Evolutionary conservation across 2,329 filamentous ascomycete species (phyloP), one percentile per base, ranked within the genome.

Genomic region (Epicoccum sorghinum): DNA sequence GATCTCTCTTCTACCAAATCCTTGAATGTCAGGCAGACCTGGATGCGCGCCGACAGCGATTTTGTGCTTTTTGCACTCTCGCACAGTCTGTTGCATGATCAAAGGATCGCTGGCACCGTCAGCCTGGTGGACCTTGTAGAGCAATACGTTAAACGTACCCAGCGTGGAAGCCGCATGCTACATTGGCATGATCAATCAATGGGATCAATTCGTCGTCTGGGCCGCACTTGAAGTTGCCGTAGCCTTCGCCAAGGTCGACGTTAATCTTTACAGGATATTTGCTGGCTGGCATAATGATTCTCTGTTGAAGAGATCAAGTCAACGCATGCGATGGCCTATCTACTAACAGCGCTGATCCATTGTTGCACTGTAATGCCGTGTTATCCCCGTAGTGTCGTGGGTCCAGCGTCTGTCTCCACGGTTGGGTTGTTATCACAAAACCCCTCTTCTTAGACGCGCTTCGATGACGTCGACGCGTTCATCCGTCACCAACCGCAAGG

Each of bases 1-100:
- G 69, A 89, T 87, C 57, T 84, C 81, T 14, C 86, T 79, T 2
- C 86, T 77, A 2, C 86, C 86, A 61, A 89, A 89, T 7, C 86
- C 86, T 71, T 85, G 80, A 22, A 87, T 77, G 66, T 89, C 86
- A n/a, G 83, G 85, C 0, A 88, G 75, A 1, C 85, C 85, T 0
- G 86, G 86, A 61, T 89, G 86, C 0, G 86, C 86, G 7, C 86
- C 86, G 5, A 83, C 74, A 44, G 77, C 78, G 56, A 88, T 79
- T 52, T 78, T 77, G 69, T 86, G 80, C 37, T 78, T 67, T 70
- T 86, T 87, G 72, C 83, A 86, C 14, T 80, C 75, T 8, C 74
- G 75, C 9, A 88, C 81, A 0, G 85, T 88, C 51, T 83, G 77
- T 42, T 80, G 74, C 85, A 88, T 89, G 48, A 87, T 85, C n/a